Base-by-base conservation (phyloP, 805 yeast genomes). In the Hanseniaspora pseudoguilliermondii region DNA sequence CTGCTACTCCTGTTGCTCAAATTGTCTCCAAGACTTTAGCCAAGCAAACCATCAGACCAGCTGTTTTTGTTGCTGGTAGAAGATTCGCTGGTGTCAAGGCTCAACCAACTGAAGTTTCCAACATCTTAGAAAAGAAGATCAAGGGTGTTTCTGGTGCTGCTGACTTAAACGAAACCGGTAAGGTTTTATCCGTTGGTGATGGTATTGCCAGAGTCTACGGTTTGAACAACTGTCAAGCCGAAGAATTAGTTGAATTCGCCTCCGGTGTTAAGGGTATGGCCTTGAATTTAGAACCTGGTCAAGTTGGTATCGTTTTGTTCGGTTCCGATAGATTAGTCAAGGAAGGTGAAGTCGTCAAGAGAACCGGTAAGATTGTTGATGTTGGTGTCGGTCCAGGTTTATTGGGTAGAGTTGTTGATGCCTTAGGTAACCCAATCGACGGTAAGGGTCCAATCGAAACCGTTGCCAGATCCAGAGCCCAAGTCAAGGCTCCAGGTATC, bases 251-350 rank as follows among this genome's bases (percentile, higher is more conserved):
- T 70, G 98, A 93, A 80, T 95, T 93, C 80, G 80, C 96, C 60
- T 88, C 98, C 60, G 98, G 99, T 81, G 97, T 91, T 69, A 88
- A 90, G 78, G 99, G 98, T 85, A 93, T 93, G 99, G 97, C 98
- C 71, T 83, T 93, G 73, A 93, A 93, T 84, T 86, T 93, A 83
- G 99, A 93, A 80, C 95, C 97, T 69, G 97, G 95, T 76, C 97
- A 93, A 79, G 99, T 93, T 74, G 99, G 99, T 88, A 84, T 93
- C 73, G 99, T 93, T 78, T 80, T 93, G 77, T 93, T 93, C 81
- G 99, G 98, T 80, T 90, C 97, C 64, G 99, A 93, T 77, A 83
- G 96, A 75, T 82, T 83, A 66, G 97, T 93, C 75, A 90, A 89
- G 80, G 97, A 93, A 81, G 97, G 98, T 79, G 96, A 93, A 78